These are phyloP conservation scores for Berberis vulgaris DNA, from an alignment of 164 flowering plant genomes.

Conservation along the genomic window DNA sequence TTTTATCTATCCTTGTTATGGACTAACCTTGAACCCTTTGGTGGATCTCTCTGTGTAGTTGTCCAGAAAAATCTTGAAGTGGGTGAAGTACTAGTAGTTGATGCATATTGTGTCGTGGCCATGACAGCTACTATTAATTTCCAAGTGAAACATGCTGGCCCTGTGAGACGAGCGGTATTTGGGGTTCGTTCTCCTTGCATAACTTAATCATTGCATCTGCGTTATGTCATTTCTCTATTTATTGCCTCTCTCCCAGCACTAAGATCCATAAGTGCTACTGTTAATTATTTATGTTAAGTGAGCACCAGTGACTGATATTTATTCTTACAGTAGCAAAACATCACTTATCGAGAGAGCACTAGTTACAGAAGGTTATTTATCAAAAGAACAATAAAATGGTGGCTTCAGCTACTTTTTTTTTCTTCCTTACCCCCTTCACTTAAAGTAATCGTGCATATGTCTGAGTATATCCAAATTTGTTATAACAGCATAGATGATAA, in stretches of 20 bases:
- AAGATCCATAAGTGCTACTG: too few relatives aligned
- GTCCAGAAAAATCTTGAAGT: constrained; percentile 92
- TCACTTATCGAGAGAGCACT: too few relatives aligned
- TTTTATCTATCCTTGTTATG: constrained; percentile 2
- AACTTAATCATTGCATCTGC: not conserved
- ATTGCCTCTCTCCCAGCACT: not conserved
- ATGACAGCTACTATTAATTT: constrained; percentile 56
- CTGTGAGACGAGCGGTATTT: constrained; percentile 70
- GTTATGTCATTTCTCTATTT: not conserved
- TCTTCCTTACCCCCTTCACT: too few relatives aligned
- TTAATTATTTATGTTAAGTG: too few relatives aligned
- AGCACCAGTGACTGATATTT: too few relatives aligned
- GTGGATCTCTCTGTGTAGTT: constrained; percentile 35
- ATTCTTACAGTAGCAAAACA: too few relatives aligned
- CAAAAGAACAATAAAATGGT: too few relatives aligned
- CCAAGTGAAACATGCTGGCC: constrained; percentile 65
- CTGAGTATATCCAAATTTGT: too few relatives aligned
- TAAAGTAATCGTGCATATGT: too few relatives aligned
- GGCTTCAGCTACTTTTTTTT: too few relatives aligned
- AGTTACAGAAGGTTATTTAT: too few relatives aligned
- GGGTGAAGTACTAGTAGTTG: constrained; percentile 77
- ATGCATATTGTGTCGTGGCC: constrained; percentile 77
- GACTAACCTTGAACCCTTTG: constrained; percentile 9
- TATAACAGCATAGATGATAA: too few relatives aligned
- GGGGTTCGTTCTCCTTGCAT: constrained; percentile 42